Conservation (phyloP, 2,329 filamentous ascomycete species). For the Ophiostoma piceae region DNA sequence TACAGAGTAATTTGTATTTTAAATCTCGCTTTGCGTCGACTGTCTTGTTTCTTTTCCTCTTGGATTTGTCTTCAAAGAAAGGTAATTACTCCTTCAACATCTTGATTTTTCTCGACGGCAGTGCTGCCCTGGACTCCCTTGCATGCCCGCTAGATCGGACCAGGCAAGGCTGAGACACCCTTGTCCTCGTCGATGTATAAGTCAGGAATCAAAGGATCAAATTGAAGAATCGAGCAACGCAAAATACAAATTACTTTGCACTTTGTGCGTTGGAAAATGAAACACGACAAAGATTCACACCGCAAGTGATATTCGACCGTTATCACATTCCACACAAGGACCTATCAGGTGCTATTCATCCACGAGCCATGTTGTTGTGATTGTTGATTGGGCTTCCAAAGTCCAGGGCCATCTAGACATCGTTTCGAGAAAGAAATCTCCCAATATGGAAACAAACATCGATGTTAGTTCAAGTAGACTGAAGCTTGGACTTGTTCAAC, state of each 20-base stretch:
- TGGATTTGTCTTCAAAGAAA: too few species aligned
- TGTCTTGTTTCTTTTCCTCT: neutral
- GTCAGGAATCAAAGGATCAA: too few species aligned
- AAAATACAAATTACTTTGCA: too few species aligned
- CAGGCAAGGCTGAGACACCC: conserved; percentile 17
- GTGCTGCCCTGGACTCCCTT: conserved; percentile 7
- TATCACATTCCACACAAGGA: too few species aligned
- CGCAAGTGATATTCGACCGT: neutral
- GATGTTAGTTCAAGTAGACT: neutral
- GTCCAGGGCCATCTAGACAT: neutral
- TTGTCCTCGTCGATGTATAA: neutral
- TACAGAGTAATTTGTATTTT: neutral
- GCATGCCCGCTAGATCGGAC: conserved; percentile 16
- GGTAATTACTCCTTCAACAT: neutral
- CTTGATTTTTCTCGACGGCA: neutral
- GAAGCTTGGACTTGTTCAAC: neutral
- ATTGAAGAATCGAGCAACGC: too few species aligned
- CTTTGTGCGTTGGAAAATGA: neutral
- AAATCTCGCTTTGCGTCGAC: neutral
- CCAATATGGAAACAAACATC: neutral
- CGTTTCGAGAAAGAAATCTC: neutral
- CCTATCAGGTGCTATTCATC: too few species aligned
- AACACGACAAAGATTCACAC: neutral
- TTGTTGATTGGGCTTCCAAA: too few species aligned
- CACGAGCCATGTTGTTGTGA: too few species aligned